Evolutionary conservation across 495 filamentous ascomycete species (phyloP).

Genomic region (Aspergillus ellipticus): DNA sequence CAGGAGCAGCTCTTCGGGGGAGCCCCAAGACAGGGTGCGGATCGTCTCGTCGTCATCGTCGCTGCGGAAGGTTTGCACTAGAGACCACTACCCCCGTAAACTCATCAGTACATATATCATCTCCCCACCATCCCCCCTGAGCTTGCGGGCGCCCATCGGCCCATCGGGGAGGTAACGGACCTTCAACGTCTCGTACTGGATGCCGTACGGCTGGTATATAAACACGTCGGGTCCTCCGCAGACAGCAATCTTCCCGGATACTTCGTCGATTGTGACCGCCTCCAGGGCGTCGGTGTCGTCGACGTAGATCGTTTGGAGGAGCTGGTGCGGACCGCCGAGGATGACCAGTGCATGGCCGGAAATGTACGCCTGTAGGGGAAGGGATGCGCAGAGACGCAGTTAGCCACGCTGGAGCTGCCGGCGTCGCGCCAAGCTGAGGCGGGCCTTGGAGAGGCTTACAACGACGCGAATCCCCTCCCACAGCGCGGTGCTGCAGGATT

Average conservation of each 20-base stretch:
- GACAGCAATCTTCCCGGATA: slow-evolving; percentile 79
- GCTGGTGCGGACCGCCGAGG: slow-evolving; percentile 65
- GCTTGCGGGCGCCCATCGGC: neutral
- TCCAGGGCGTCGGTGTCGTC: slow-evolving; percentile 69
- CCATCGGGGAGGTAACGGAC: slow-evolving; percentile 22
- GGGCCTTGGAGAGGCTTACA: slow-evolving; percentile 45
- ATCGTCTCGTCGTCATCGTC: slow-evolving; percentile 43
- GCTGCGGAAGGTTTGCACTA: slow-evolving; percentile 43
- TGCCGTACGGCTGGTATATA: slow-evolving; percentile 75
- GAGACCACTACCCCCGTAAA: slow-evolving; percentile 49
- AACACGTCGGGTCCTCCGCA: slow-evolving; percentile 62
- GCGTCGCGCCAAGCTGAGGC: neutral
- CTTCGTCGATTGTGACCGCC: slow-evolving; percentile 72
- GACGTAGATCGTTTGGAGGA: slow-evolving; percentile 89
- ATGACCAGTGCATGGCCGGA: slow-evolving; percentile 84
- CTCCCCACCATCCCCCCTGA: slow-evolving; percentile 9
- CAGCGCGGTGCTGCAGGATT: slow-evolving; percentile 79
- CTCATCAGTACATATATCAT: slow-evolving; percentile 1
- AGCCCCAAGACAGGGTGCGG: slow-evolving; percentile 80
- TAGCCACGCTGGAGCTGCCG: slow-evolving; percentile 6
- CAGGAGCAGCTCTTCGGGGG: slow-evolving; percentile 74
- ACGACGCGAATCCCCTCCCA: slow-evolving; percentile 80
- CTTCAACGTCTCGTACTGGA: slow-evolving; percentile 59
- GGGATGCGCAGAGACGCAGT: neutral
- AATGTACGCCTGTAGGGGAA: slow-evolving; percentile 68